These are phyloP conservation scores for Casaregolazyma suthepensis DNA, from an alignment of 1,139 yeast species.

Conservation along the genomic window DNA sequence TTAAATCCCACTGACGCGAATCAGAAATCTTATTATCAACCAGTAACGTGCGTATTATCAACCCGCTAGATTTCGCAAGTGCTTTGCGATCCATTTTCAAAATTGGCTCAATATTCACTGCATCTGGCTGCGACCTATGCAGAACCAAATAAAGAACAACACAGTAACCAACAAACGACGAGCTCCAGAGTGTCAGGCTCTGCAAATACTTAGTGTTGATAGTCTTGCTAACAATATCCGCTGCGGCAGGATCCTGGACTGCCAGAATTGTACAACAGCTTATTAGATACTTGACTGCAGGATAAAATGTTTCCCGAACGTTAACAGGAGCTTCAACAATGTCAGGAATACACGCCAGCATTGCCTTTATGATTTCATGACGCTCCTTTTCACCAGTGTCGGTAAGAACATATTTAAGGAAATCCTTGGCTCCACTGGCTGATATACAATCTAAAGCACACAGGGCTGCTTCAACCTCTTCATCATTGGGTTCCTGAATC, in stretches of 20 bases:
- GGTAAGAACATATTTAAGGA: slow-evolving; percentile 37
- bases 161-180: slow-evolving; percentile 3
- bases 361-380: slow-evolving; percentile 16
- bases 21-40: neutral
- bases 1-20: slow-evolving; percentile 2
- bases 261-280: slow-evolving; percentile 23
- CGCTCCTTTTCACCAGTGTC: slow-evolving; percentile 12
- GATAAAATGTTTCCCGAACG: slow-evolving; percentile 20
- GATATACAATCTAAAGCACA: slow-evolving; percentile 78
- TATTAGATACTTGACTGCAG: slow-evolving; percentile 21
- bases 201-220: slow-evolving; percentile 3
- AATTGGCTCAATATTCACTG: slow-evolving; percentile 1
- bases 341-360: slow-evolving; percentile 25
- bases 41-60: slow-evolving; percentile 2
- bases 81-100: slow-evolving; percentile 4
- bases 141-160: slow-evolving; percentile 5
- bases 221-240: neutral
- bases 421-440: slow-evolving; percentile 51
- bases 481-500: slow-evolving; percentile 85
- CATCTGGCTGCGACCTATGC: neutral
- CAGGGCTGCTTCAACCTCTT: slow-evolving; percentile 79
- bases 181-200: slow-evolving; percentile 5
- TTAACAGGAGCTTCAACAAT: slow-evolving; percentile 19
- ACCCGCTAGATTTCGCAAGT: slow-evolving; percentile 1
- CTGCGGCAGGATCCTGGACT: slow-evolving; percentile 15